Percentiles rank a stretch among this genome's conserved stretches.
Conservation (phyloP, 2,329 filamentous ascomycete genomes). For the Falciphora oryzae region DNA sequence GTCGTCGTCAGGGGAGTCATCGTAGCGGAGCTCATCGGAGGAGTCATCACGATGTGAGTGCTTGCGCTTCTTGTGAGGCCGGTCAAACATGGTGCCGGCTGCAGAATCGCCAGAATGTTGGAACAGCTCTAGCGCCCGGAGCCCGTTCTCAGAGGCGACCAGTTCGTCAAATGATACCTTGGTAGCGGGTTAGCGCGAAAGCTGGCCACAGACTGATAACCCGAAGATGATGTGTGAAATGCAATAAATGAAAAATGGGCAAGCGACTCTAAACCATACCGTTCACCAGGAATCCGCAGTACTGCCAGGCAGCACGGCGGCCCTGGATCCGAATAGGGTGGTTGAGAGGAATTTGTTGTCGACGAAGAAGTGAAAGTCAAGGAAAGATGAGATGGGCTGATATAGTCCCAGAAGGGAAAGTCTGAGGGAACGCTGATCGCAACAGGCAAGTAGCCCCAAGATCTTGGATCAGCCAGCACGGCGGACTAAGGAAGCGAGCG, state of each 20-base stretch:
- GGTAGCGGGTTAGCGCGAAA: background rate
- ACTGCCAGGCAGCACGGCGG: no score
- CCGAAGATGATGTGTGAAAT: background rate
- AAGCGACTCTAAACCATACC: no score
- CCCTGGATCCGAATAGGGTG: background rate
- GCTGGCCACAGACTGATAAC: background rate
- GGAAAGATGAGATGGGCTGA: background rate
- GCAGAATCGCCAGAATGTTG: background rate
- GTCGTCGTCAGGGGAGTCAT: slow-evolving; percentile 7
- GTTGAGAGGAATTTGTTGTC: background rate
- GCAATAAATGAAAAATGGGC: background rate
- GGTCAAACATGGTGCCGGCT: background rate
- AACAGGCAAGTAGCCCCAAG: no score
- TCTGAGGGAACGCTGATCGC: no score
- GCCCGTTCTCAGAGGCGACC: slow-evolving; percentile 16
- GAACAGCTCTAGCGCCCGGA: slow-evolving; percentile 12
- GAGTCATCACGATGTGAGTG: slow-evolving; percentile 7
- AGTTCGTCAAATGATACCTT: slow-evolving; percentile 10
- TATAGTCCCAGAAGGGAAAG: background rate
- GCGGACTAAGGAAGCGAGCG: no score
- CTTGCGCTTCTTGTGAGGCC: slow-evolving; percentile 8
- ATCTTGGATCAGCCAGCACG: no score
- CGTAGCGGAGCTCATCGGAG: slow-evolving; percentile 4
- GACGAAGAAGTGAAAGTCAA: background rate
- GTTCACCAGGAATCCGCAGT: background rate